phyloP scores from a whole-genome alignment of 768 basidiomycete genomes.

The Lentinula sp. region DNA sequence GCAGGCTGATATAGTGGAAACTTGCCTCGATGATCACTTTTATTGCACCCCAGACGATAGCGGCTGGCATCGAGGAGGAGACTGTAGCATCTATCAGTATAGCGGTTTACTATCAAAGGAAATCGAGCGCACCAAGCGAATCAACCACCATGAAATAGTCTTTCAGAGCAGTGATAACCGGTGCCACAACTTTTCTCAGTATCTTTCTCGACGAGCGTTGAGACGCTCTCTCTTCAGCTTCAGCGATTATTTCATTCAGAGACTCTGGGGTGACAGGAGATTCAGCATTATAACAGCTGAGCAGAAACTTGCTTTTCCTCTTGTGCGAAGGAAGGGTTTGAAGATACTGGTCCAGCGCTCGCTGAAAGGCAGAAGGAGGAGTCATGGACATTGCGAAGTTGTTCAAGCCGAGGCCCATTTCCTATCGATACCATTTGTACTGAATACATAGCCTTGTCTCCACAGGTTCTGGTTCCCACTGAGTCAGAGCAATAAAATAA shows the following conservation, averaged over 20 bases:
- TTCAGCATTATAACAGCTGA: too few relatives aligned
- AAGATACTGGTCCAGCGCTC: slow-evolving; percentile 10
- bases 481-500: too few relatives aligned
- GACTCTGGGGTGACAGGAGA: too few relatives aligned
- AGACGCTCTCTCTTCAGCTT: slow-evolving; percentile 9
- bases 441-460: too few relatives aligned
- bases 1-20: not conserved
- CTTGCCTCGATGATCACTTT: slow-evolving; percentile 8
- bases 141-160: not conserved
- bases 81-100: not conserved
- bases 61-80: slow-evolving; percentile 8
- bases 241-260: not conserved
- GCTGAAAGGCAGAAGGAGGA: slow-evolving; percentile 6
- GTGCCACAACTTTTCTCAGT: slow-evolving; percentile 10
- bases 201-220: not conserved
- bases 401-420: too few relatives aligned
- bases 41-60: slow-evolving; percentile 12
- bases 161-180: slow-evolving; percentile 7
- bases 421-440: too few relatives aligned
- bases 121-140: too few relatives aligned
- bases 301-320: not conserved
- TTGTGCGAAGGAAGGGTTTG: not conserved
- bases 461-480: too few relatives aligned
- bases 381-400: not conserved
- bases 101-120: too few relatives aligned